Evolutionary conservation across 2,329 filamentous ascomycete species (phyloP).

Genomic region (Fusarium sp.): DNA sequence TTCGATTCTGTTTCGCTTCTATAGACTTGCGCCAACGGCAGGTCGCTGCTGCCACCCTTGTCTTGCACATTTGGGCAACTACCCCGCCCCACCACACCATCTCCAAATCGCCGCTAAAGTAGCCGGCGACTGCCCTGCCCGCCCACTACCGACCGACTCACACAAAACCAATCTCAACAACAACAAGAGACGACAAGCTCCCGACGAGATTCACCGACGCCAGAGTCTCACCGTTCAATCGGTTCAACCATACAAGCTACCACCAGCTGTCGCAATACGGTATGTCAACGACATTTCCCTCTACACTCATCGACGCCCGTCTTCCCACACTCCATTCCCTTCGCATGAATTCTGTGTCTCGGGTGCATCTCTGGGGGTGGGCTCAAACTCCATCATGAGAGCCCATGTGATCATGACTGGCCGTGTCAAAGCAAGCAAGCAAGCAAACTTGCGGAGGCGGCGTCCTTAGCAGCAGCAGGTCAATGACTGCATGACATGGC

Average conservation of each 20-base stretch:
- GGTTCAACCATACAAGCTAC: neutral
- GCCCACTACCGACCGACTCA: conserved; percentile 40
- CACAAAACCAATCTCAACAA: conserved; percentile 42
- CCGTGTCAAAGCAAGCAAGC: conserved; percentile 37
- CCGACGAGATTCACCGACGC: conserved; percentile 5
- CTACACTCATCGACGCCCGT: neutral
- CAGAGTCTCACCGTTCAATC: neutral
- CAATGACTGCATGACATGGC: conserved; percentile 46
- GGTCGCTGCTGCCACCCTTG: conserved; percentile 15
- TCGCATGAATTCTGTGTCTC: conserved; percentile 33
- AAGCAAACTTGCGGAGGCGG: conserved; percentile 37
- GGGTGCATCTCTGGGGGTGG: conserved; percentile 38
- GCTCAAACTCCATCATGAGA: conserved; percentile 39
- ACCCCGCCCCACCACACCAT: conserved; percentile 41
- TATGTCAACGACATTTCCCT: conserved; percentile 19
- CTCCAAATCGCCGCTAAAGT: conserved; percentile 44
- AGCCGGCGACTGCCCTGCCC: conserved; percentile 22
- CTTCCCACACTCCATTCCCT: conserved; percentile 12
- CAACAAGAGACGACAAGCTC: conserved; percentile 21
- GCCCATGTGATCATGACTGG: conserved; percentile 45
- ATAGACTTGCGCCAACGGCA: conserved; percentile 9
- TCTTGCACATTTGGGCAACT: conserved; percentile 20
- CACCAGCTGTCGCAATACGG: conserved; percentile 12
- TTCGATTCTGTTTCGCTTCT: neutral
- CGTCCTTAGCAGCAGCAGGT: conserved; percentile 33